Conservation (phyloP, 2,329 filamentous ascomycete genomes). For the Ploettnerulaceae sp. region DNA sequence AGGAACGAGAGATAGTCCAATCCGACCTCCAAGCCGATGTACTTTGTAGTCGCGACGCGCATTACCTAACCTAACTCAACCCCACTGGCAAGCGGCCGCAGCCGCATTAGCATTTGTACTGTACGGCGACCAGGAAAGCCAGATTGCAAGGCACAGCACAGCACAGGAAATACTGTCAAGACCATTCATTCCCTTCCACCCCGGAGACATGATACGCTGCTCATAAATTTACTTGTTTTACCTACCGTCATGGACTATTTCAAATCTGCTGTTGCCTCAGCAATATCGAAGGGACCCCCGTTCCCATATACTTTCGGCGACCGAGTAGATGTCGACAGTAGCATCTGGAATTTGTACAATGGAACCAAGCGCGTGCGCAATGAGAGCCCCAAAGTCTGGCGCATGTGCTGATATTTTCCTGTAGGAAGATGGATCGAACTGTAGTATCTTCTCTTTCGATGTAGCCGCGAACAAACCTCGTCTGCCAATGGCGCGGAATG, state of each 20-base stretch:
- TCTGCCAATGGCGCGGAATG: conserved; percentile 85
- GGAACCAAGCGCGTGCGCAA: conserved; percentile 73
- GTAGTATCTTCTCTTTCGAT: conserved; percentile 97
- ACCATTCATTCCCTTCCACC: neutral
- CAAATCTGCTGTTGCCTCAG: conserved; percentile 94
- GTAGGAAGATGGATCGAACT: conserved; percentile 88
- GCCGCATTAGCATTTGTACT: too few species aligned
- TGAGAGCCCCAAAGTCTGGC: neutral
- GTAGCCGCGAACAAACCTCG: conserved; percentile 73
- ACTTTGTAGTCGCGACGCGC: neutral
- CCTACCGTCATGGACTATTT: conserved; percentile 77
- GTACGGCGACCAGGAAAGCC: neutral
- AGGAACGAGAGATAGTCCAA: too few species aligned
- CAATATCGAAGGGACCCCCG: conserved; percentile 88
- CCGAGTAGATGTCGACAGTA: conserved; percentile 84
- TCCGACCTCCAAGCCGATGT: too few species aligned
- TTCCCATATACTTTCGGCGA: conserved; percentile 94
- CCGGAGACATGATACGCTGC: too few species aligned
- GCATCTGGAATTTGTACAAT: conserved; percentile 95
- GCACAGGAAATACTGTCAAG: neutral
- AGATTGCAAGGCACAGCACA: neutral
- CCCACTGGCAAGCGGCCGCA: neutral
- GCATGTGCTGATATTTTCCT: conserved; percentile 16
- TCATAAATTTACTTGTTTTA: too few species aligned
- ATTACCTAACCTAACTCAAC: neutral